Conservation (phyloP, 2,329 filamentous ascomycete species). For the Cladosporium cucumerinum region DNA sequence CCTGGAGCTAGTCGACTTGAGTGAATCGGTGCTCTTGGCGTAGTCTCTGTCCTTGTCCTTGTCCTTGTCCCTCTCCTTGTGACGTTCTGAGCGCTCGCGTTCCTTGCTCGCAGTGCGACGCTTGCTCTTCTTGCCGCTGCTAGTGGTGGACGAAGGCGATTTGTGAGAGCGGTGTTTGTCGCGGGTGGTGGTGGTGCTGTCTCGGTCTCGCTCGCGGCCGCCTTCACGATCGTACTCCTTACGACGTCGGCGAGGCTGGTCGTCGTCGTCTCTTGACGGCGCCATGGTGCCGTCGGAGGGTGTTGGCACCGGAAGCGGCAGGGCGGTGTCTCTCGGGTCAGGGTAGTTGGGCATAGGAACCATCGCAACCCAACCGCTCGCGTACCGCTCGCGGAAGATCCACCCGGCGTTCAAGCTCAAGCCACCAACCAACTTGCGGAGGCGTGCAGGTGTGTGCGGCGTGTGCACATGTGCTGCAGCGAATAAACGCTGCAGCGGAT, state of each 20-base stretch:
- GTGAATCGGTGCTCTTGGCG: constrained; percentile 21
- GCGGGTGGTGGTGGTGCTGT: constrained; percentile 20
- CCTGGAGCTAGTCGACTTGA: constrained; percentile 20
- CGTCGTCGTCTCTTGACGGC: constrained; percentile 21
- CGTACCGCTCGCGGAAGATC: background rate
- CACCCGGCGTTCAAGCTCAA: background rate
- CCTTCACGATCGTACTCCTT: constrained; percentile 32
- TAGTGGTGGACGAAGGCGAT: constrained; percentile 27
- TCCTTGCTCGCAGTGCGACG: constrained; percentile 28
- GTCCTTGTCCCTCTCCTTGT: constrained; percentile 24
- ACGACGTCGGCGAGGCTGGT: constrained; percentile 28
- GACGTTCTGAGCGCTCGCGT: constrained; percentile 25
- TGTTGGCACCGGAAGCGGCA: constrained; percentile 13
- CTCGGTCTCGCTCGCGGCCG: constrained; percentile 9
- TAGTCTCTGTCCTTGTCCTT: constrained; percentile 20
- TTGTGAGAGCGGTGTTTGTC: constrained; percentile 32
- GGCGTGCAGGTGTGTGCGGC: background rate
- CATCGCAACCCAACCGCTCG: background rate
- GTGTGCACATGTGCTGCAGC: background rate
- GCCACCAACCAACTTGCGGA: background rate
- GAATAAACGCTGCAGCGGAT: background rate
- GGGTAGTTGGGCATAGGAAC: background rate
- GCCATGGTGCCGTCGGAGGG: constrained; percentile 10
- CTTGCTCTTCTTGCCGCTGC: constrained; percentile 23
- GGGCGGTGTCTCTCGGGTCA: constrained; percentile 15